Conservation (phyloP, 257 asterid species). For the Sherardia arvensis region DNA sequence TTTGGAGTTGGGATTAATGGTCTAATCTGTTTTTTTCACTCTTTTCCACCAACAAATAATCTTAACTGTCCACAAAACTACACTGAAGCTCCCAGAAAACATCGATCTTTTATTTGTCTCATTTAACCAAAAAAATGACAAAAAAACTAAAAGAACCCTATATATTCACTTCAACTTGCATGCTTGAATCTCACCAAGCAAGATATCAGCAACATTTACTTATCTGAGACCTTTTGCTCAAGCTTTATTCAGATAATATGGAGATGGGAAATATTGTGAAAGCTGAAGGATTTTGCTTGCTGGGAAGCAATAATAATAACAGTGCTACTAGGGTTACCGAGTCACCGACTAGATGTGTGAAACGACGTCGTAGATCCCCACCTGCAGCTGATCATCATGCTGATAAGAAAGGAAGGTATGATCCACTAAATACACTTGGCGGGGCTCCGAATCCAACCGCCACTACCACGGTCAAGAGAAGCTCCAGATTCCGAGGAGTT, state of each 20-base stretch:
- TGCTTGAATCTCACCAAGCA: conserved; percentile 5
- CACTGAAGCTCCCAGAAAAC: conserved; percentile 7
- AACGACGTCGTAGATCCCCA: conserved; percentile 47
- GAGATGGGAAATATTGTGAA: conserved; percentile 25
- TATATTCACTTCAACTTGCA: conserved; percentile 15
- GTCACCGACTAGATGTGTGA: conserved; percentile 22
- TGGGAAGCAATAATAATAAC: conserved; percentile 20
- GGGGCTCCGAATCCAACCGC: conserved; percentile 14
- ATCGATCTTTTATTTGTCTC: conserved; percentile 13
- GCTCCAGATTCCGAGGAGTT: conserved; percentile 81
- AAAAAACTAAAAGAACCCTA: conserved; percentile 1
- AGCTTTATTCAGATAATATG: background rate
- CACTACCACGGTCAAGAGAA: conserved; percentile 37
- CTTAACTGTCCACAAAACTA: too few relatives aligned
- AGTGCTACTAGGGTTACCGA: conserved; percentile 11
- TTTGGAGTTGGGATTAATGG: background rate
- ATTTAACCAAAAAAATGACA: background rate
- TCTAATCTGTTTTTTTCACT: background rate
- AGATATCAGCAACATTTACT: background rate
- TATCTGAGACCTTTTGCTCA: background rate
- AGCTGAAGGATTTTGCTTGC: conserved; percentile 17
- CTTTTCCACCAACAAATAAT: background rate
- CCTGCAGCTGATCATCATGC: background rate
- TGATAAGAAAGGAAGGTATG: conserved; percentile 3
- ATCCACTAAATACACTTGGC: background rate